Base-by-base conservation (phyloP, 2,329 filamentous ascomycete genomes). In the Hymenoscyphus salicellus region DNA sequence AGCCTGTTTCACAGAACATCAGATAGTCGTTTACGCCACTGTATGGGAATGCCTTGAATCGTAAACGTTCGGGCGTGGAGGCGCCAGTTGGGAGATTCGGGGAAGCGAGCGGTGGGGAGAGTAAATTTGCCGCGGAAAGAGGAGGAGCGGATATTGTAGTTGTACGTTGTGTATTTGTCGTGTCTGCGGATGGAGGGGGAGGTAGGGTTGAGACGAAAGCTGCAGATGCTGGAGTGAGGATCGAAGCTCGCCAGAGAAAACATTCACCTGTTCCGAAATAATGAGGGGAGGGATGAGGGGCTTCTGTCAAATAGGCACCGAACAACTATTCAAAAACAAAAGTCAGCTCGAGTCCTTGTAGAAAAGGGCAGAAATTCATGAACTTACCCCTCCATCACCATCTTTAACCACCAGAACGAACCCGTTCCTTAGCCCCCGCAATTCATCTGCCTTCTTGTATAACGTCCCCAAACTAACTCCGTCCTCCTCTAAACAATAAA, bases 201-300 rank as follows among this genome's bases (percentile, higher is more conserved):
- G 90, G 90, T 14, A 83, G 77, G 65, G 83, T 80, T 1, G 82
- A 61, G 3, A 64, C 55, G 10, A 72, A 76, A 8, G 84, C 74
- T 36, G 79, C 75, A 57, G 78, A 78, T 8, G 80, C 73, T 0
- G 86, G 78, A 1, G 87, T 81, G 38, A 93, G 80, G 3, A 89
- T 78, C 55, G 87, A 87, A 0, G 91, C 89, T 58, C 90, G 86
- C 92, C 92, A 96, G 68, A 96, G 85, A 77, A 96, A 99, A 78
- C 94, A 98, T 78, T 99, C 95, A 72, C 95, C 95, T 14, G 92
- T 97, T 73, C 95, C 95, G 77, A 91, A 99, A 81, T 97, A 99
- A 68, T 93, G 90, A 2, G 92, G 79, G 1, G 87, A 82, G 0
- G 92, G 91, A 71, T 90, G 91, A 11, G 94, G 93, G 60, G 90